Percentiles rank a stretch among this genome's conserved stretches.
These are phyloP conservation scores for Hypericum androsaemum DNA, from an alignment of 345 rosid genomes.

Conservation along the genomic window DNA sequence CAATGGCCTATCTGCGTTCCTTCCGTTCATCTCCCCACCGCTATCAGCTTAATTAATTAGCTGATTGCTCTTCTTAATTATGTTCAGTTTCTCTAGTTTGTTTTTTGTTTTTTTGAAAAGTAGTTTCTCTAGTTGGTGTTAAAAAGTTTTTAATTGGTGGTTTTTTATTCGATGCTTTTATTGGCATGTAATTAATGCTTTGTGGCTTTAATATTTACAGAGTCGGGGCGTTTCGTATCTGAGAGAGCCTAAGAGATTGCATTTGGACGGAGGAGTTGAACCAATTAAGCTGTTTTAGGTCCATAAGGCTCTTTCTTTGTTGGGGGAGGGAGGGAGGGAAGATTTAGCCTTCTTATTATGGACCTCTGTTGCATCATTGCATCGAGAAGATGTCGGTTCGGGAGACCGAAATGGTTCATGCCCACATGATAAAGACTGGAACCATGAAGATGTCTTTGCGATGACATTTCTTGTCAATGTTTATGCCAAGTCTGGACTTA, in stretches of 20 bases:
- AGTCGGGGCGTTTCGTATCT: constrained; percentile 21
- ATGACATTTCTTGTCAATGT: constrained; percentile 39
- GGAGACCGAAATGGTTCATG: constrained; percentile 27
- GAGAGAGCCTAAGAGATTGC: constrained; percentile 13
- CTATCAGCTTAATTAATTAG: no score
- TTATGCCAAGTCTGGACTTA: constrained; percentile 39
- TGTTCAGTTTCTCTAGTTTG: no score
- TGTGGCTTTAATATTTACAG: no score
- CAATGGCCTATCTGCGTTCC: no score
- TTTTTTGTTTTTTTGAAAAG: no score
- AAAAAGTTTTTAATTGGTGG: no score
- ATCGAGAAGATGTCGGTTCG: constrained; percentile 26
- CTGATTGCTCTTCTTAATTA: no score
- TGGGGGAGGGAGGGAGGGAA: constrained; percentile 16
- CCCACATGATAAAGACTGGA: constrained; percentile 41
- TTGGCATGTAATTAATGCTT: no score
- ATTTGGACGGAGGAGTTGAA: constrained; percentile 19
- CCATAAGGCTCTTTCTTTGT: constrained; percentile 25
- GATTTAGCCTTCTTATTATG: constrained; percentile 28
- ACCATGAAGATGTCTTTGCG: constrained; percentile 20
- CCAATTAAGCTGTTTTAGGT: constrained; percentile 15
- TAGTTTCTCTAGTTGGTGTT: no score
- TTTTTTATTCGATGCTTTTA: no score
- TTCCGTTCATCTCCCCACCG: no score
- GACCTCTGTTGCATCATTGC: constrained; percentile 42